Evolutionary conservation across 2,329 filamentous ascomycete species (phyloP), one percentile per base, ranked within the genome.

Genomic region (Fusarium kyushuense): DNA sequence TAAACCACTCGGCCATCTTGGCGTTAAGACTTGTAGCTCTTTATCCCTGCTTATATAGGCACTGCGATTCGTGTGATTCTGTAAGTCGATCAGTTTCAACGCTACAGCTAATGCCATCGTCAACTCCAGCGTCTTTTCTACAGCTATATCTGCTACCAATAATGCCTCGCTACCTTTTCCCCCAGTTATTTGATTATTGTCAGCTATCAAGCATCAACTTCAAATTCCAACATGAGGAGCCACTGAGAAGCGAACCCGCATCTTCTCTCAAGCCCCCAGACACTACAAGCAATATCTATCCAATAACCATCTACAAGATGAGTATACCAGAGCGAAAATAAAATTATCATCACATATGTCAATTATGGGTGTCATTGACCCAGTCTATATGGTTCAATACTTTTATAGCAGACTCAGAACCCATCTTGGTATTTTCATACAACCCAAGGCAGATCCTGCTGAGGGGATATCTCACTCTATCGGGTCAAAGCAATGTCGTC

Each of bases 401-500:
- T 69, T 71, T 71, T 71, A 59, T 51, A 54, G 72, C 72, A 74
- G 68, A 69, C 62, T 66, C 71, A 56, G 63, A 58, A 63, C 67
- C 72, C 69, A 58, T 74, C 73, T 73, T 76, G 74, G 73, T 77
- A 78, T 78, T 78, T 77, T 77, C 75, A 78, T 78, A 76, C 77
- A 79, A 70, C 72, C 73, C 59, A 61, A 72, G 62, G 63, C 52
- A 64, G 54, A 67, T 74, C 73, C 73, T 74, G 63, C 68, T 61
- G 67, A 58, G 68, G 68, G 72, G 67, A 70, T 73, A 75, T 75
- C 65, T 74, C 68, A 62, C 60, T 76, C 76, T 86, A 89, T 80
- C 87, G 84, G 75, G 84, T 88, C 78, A 90, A 79, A 48, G 86
- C 86, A 80, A 90, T 89, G 76, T 90, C 87, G 76, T 90, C 87